phyloP scores from a whole-genome alignment of 1,139 yeast genomes.

The Saccharomyces hybrid region DNA sequence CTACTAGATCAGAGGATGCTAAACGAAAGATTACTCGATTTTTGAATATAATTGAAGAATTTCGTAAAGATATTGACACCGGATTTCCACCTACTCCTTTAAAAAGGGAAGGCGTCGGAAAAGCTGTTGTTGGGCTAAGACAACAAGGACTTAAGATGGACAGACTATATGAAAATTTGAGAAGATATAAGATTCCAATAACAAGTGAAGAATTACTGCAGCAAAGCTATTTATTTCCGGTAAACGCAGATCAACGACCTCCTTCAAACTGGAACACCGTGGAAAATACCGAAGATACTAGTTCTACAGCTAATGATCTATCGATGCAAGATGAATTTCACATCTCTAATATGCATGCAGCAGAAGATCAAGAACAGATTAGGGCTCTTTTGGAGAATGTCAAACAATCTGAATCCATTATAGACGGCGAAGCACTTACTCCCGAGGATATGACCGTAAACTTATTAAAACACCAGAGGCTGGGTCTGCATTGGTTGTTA shows the following conservation, averaged over 20 bases:
- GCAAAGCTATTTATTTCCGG: not conserved
- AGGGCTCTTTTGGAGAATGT: constrained; percentile 56
- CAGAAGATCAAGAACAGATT: constrained; percentile 43
- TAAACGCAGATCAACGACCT: not conserved
- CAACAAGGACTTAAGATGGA: constrained; percentile 27
- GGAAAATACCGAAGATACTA: not conserved
- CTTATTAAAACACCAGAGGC: constrained; percentile 73
- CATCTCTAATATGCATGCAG: constrained; percentile 29
- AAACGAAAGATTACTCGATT: constrained; percentile 16
- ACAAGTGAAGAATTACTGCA: constrained; percentile 12
- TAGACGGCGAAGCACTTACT: constrained; percentile 51
- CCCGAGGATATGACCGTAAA: constrained; percentile 63
- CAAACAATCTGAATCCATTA: constrained; percentile 48
- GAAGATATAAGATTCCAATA: constrained; percentile 17
- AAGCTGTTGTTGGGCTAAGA: constrained; percentile 15
- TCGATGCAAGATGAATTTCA: constrained; percentile 9
- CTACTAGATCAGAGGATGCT: constrained; percentile 13
- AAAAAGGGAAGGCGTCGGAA: constrained; percentile 11
- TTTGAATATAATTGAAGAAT: constrained; percentile 14
- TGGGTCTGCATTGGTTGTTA: constrained; percentile 77
- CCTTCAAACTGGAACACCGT: constrained; percentile 1
- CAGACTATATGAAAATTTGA: constrained; percentile 21
- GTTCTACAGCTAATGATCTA: not conserved
- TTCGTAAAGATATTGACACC: constrained; percentile 20
- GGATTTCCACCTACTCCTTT: constrained; percentile 21